Evolutionary conservation across 2,329 filamentous ascomycete genomes (phyloP).

Genomic region (Talaromyces marneffei): DNA sequence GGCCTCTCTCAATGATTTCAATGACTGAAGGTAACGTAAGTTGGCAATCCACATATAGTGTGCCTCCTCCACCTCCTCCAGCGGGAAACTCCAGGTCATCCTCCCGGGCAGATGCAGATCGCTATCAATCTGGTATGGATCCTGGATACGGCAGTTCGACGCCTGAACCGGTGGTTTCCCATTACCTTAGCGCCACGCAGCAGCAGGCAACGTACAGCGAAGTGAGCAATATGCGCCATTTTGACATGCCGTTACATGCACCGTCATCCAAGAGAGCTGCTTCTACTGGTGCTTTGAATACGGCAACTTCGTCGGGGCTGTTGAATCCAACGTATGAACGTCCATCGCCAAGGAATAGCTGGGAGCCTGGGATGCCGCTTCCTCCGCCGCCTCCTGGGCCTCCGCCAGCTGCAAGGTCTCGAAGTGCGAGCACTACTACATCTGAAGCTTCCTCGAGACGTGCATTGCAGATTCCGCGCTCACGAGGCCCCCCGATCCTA

Average conservation of each 20-base stretch:
- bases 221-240: slow-evolving; percentile 16
- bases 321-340: slow-evolving; percentile 30
- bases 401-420: slow-evolving; percentile 37
- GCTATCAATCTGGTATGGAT: slow-evolving; percentile 19
- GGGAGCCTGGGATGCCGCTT: slow-evolving; percentile 43
- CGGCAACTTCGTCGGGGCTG: slow-evolving; percentile 28
- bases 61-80: slow-evolving; percentile 32
- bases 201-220: slow-evolving; percentile 17
- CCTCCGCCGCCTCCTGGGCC: slow-evolving; percentile 44
- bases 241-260: slow-evolving; percentile 25
- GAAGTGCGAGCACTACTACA: slow-evolving; percentile 31
- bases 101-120: slow-evolving; percentile 27
- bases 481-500: slow-evolving; percentile 31
- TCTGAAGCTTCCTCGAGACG: slow-evolving; percentile 29
- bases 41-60: slow-evolving; percentile 26
- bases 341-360: slow-evolving; percentile 31
- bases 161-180: slow-evolving; percentile 3
- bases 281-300: slow-evolving; percentile 40
- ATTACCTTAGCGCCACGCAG: slow-evolving; percentile 6
- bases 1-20: slow-evolving; percentile 30
- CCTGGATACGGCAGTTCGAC: not conserved
- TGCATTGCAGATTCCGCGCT: slow-evolving; percentile 20
- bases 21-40: slow-evolving; percentile 21
- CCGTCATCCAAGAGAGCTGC: slow-evolving; percentile 41
- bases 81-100: slow-evolving; percentile 28